phyloP scores from a whole-genome alignment of 148 eudicot species.

The Dysphania ambrosioides region DNA sequence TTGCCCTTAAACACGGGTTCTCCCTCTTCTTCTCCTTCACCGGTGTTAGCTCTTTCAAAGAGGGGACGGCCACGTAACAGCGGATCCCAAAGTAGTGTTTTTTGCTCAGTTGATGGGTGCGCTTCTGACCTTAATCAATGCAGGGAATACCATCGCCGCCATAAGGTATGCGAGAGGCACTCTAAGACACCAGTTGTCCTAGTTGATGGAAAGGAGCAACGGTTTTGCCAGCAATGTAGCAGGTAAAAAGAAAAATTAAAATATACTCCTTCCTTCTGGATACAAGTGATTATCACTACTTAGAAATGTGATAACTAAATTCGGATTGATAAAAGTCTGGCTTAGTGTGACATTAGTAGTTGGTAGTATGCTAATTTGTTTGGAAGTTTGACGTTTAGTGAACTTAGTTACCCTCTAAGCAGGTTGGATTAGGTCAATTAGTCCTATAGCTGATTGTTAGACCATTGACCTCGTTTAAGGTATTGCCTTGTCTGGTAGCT shows the following conservation, averaged over 20 bases:
- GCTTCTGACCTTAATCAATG: slow-evolving; percentile 55
- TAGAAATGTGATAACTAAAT: background rate
- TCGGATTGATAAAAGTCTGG: background rate
- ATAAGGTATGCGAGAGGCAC: slow-evolving; percentile 73
- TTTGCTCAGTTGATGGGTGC: slow-evolving; percentile 72
- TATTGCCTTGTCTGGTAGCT: slow-evolving; percentile 2
- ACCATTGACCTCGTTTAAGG: slow-evolving; percentile 20
- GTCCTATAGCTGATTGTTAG: background rate
- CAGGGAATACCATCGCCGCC: slow-evolving; percentile 68
- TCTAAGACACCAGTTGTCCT: slow-evolving; percentile 66
- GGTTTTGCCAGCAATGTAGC: slow-evolving; percentile 89
- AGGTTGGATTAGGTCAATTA: background rate
- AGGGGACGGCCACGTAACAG: slow-evolving; percentile 38
- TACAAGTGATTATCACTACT: background rate
- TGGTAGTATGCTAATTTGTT: background rate
- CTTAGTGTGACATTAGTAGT: background rate
- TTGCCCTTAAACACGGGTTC: slow-evolving; percentile 31
- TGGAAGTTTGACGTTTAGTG: background rate
- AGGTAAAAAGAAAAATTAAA: slow-evolving; percentile 35
- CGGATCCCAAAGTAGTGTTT: slow-evolving; percentile 28
- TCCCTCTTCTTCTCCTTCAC: slow-evolving; percentile 28
- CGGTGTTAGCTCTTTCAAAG: slow-evolving; percentile 28
- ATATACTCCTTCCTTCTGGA: background rate
- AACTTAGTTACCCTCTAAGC: background rate
- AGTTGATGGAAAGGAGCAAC: slow-evolving; percentile 51